Evolutionary conservation across 2,329 filamentous ascomycete genomes (phyloP), one percentile per base, ranked within the genome.

Genomic region (Neofusicoccum cordaticola): DNA sequence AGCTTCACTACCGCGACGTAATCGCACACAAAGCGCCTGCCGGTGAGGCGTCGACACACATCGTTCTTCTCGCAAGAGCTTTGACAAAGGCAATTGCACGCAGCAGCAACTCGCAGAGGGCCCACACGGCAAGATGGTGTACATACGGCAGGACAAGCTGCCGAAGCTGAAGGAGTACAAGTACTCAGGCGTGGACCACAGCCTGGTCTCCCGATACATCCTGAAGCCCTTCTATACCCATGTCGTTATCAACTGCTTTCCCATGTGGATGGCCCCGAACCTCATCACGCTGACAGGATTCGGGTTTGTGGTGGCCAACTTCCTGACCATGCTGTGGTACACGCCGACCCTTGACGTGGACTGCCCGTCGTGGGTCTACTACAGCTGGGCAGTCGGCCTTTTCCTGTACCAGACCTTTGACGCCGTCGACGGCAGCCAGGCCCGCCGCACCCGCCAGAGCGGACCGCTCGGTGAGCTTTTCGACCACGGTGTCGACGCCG

Each of bases 381-480:
- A 90, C 69, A 90, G 88, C 72, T 99, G 93, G 91, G 90, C 93
- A 3, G 78, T 91, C 37, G 95, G 95, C 1, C 80, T 99, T 69
- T 97, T 98, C 77, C 78, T 98, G 60, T 99, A 99, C 79, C 95
- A 99, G 85, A 98, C 94, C 1, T 97, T 99, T 79, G 95, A 99
- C 79, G 95, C 94, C 1, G 93, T 98, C 31, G 95, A 99, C 79
- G 95, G 95, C 61, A 86, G 90, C 35, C 95, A 99, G 77, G 95
- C 95, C 44, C 88, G 94, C 73, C 88, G 95, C 75, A 99, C 95
- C 19, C 88, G 85, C 70, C 95, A 98, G 77, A 96, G 92, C 74
- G 94, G 95, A 12, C 95, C 95, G 6, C 83, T 99, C 37, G 95
- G 95, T 69, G 95, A 99, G 78, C 86, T 99, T 27, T 99, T 99